A percentile compares a stretch with the other conserved stretches of the same genome.
phyloP scores from a whole-genome alignment of 768 basidiomycete species.

The Termitomyces bulborhizus region DNA sequence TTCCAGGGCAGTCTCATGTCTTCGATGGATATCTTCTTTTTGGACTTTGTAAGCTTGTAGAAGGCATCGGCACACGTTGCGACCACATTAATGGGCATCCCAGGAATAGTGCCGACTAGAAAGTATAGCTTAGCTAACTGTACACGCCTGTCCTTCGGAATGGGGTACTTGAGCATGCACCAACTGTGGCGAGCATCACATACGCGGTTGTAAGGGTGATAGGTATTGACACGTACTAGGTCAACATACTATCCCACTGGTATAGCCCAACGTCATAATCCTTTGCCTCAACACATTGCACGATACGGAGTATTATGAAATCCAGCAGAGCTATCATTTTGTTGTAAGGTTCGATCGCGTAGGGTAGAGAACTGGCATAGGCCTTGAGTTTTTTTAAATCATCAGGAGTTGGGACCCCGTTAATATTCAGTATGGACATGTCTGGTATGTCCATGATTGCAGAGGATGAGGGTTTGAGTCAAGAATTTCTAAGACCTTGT shows the following conservation, averaged over 20 bases:
- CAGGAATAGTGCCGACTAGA: slow-evolving; percentile 67
- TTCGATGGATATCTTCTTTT: slow-evolving; percentile 68
- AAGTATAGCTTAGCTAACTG: slow-evolving; percentile 74
- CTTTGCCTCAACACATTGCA: slow-evolving; percentile 70
- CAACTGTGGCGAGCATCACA: slow-evolving; percentile 41
- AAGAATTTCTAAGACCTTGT: neutral
- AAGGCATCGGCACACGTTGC: slow-evolving; percentile 63
- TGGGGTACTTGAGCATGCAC: slow-evolving; percentile 80
- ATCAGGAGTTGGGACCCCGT: slow-evolving; percentile 27
- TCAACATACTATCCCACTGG: slow-evolving; percentile 76
- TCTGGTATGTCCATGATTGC: slow-evolving; percentile 38
- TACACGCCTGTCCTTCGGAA: slow-evolving; percentile 75
- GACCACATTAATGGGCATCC: slow-evolving; percentile 65
- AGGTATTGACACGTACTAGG: slow-evolving; percentile 45
- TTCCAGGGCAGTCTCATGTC: slow-evolving; percentile 82
- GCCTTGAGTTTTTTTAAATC: slow-evolving; percentile 55
- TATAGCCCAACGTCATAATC: slow-evolving; percentile 79
- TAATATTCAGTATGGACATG: slow-evolving; percentile 36
- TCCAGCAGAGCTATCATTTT: slow-evolving; percentile 75
- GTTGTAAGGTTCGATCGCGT: slow-evolving; percentile 69
- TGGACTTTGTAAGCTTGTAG: slow-evolving; percentile 52
- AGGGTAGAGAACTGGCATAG: slow-evolving; percentile 65
- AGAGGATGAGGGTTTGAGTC: slow-evolving; percentile 6
- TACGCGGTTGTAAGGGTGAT: slow-evolving; percentile 2
- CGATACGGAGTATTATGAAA: slow-evolving; percentile 59